A percentile compares a stretch with the other conserved stretches of the same genome.
Evolutionary conservation across 1,139 yeast genomes (phyloP).

Genomic region (Candida freyschussii): DNA sequence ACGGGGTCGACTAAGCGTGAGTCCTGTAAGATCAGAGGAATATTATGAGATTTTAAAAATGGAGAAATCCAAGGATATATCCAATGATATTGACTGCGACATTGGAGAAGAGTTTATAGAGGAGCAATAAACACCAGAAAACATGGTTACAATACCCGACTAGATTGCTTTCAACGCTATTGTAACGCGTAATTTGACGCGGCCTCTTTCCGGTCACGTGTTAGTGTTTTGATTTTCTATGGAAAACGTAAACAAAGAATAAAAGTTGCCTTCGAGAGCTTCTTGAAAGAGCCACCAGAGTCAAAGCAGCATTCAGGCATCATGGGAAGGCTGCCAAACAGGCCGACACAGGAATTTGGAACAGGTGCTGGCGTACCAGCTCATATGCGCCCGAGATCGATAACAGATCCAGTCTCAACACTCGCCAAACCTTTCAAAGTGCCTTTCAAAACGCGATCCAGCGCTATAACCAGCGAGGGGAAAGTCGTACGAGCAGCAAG

Average conservation of each 20-base stretch:
- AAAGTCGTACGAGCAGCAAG: conserved; percentile 30
- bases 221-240: background rate
- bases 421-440: conserved; percentile 44
- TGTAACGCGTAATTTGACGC: conserved; percentile 4
- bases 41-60: conserved; percentile 35
- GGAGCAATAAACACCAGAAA: conserved; percentile 5
- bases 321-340: conserved; percentile 27
- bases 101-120: conserved; percentile 17
- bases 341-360: conserved; percentile 31
- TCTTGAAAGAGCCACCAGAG: background rate
- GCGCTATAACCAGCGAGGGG: conserved; percentile 19
- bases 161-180: no score
- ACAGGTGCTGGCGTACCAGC: conserved; percentile 36
- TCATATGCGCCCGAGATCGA: conserved; percentile 30
- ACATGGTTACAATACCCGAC: no score
- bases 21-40: conserved; percentile 39
- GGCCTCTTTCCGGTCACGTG: conserved; percentile 10
- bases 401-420: conserved; percentile 30
- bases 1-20: conserved; percentile 45
- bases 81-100: conserved; percentile 33
- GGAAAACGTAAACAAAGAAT: conserved; percentile 6
- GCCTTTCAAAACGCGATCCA: conserved; percentile 32
- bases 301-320: conserved; percentile 10
- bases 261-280: background rate
- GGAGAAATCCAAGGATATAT: conserved; percentile 25